Conservation (phyloP, 352 stramenopile species). For the Phytophthora hybrid region DNA sequence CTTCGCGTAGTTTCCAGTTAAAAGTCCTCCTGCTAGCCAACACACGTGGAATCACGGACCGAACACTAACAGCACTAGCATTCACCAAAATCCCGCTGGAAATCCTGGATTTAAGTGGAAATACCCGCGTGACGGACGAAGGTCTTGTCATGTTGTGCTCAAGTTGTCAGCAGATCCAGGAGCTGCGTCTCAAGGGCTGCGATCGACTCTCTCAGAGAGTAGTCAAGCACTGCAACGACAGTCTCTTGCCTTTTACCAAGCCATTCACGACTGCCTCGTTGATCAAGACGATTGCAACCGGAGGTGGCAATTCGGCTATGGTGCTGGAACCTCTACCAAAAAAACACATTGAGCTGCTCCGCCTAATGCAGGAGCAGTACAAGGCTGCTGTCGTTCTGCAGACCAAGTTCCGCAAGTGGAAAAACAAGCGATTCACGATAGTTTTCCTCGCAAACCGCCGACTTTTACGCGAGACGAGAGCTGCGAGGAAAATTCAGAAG, state of each 20-base stretch:
- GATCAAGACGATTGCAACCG: constrained; percentile 51
- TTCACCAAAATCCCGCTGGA: constrained; percentile 52
- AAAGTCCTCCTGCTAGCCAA: constrained; percentile 50
- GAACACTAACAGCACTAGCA: constrained; percentile 52
- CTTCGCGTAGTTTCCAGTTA: constrained; percentile 51
- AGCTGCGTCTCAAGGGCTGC: constrained; percentile 71
- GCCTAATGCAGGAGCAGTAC: constrained; percentile 45
- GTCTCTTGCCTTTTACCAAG: constrained; percentile 54
- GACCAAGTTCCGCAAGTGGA: constrained; percentile 53
- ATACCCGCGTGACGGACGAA: constrained; percentile 65
- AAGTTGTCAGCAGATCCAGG: constrained; percentile 55
- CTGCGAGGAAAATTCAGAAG: constrained; percentile 62
- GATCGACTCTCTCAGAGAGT: constrained; percentile 56
- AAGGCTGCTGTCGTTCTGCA: constrained; percentile 53
- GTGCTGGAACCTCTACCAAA: constrained; percentile 40
- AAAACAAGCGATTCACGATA: constrained; percentile 47
- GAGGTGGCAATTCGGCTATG: constrained; percentile 42
- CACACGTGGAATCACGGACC: constrained; percentile 57
- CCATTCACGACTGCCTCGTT: constrained; percentile 39
- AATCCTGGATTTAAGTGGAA: constrained; percentile 62
- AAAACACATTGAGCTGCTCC: constrained; percentile 50
- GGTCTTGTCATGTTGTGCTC: constrained; percentile 50
- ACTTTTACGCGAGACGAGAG: constrained; percentile 45
- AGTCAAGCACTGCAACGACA: constrained; percentile 44
- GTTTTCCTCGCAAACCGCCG: constrained; percentile 53